Conservation (phyloP, 2,329 filamentous ascomycete genomes). For the Nemania sp. region DNA sequence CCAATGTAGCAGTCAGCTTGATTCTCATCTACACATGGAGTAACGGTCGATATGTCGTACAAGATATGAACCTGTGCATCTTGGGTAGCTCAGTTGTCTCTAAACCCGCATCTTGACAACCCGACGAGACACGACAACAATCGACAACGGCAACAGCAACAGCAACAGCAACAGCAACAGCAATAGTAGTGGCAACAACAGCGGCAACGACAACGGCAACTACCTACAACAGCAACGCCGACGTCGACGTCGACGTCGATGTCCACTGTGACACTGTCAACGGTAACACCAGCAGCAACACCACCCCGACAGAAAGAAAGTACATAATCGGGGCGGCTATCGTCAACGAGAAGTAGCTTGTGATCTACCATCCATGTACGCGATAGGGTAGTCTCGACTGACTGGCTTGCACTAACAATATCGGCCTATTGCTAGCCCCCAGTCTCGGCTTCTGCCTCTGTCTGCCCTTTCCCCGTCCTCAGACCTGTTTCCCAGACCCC, state of each 20-base stretch:
- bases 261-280: no score
- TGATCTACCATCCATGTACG: not conserved
- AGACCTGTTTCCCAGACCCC: not conserved
- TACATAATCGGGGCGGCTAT: not conserved
- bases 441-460: not conserved
- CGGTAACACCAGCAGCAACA: no score
- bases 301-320: no score
- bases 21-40: not conserved
- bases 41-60: not conserved
- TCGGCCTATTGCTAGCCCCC: slow-evolving; percentile 5
- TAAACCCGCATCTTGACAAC: not conserved
- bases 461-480: not conserved
- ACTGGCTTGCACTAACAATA: not conserved
- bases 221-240: not conserved
- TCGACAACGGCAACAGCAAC: not conserved
- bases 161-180: not conserved
- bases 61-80: not conserved
- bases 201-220: not conserved
- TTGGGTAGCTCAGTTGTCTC: not conserved
- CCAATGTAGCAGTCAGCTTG: not conserved
- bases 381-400: no score
- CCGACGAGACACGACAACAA: not conserved
- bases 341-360: not conserved
- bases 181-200: no score
- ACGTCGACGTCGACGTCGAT: no score